Evolutionary conservation across 2,329 filamentous ascomycete species (phyloP).

Genomic region (Hymenoscyphus linearis): DNA sequence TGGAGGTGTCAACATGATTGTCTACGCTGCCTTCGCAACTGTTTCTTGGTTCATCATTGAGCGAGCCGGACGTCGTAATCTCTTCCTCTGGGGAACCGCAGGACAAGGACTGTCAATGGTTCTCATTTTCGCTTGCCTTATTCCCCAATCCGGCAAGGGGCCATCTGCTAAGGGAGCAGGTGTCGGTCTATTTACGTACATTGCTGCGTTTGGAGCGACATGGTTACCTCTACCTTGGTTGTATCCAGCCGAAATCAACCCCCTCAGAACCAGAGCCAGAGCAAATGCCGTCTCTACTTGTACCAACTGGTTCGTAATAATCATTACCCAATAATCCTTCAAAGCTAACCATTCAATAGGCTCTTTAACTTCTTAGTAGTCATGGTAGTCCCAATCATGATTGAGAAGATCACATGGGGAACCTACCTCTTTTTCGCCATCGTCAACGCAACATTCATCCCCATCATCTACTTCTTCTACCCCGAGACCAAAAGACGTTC

Average conservation of each 20-base stretch:
- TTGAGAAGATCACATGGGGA: conserved; percentile 32
- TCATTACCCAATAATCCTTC: neutral
- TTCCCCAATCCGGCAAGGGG: conserved; percentile 27
- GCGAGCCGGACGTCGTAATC: conserved; percentile 60
- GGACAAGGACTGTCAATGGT: conserved; percentile 64
- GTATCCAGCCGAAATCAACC: conserved; percentile 56
- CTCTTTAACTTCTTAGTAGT: conserved; percentile 52
- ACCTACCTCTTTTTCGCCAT: conserved; percentile 37
- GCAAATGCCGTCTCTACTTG: conserved; percentile 60
- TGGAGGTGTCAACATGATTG: conserved; percentile 50
- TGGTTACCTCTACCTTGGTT: conserved; percentile 60
- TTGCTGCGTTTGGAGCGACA: conserved; percentile 54
- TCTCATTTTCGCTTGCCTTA: conserved; percentile 40
- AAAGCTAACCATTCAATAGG: conserved; percentile 31
- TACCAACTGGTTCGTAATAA: conserved; percentile 32
- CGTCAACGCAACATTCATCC: conserved; percentile 35
- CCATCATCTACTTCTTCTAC: conserved; percentile 36
- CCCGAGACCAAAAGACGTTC: conserved; percentile 50
- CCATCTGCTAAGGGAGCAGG: conserved; percentile 34
- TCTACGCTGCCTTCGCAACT: conserved; percentile 49
- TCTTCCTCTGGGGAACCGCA: conserved; percentile 66
- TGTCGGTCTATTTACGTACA: conserved; percentile 57
- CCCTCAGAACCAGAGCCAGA: conserved; percentile 54
- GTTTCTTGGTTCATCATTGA: conserved; percentile 47
- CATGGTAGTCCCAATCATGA: conserved; percentile 37